Percentiles rank a stretch among this genome's conserved stretches.
These are phyloP conservation scores for Dendrobium chrysotoxum DNA, from an alignment of 106 monocot genomes.

Conservation along the genomic window DNA sequence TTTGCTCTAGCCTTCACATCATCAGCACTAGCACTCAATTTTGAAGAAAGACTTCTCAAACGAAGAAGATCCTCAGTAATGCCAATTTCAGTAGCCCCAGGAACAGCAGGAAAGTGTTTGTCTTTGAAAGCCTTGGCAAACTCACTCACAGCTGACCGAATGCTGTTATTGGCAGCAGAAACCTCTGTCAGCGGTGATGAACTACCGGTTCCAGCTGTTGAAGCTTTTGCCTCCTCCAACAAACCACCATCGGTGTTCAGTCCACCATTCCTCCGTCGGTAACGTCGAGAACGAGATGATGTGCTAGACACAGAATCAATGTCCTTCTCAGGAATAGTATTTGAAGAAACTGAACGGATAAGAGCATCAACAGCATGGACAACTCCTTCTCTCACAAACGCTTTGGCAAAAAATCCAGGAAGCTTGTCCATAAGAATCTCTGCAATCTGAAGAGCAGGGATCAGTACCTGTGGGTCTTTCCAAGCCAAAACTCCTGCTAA, in stretches of 20 bases:
- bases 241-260: constrained; percentile 35
- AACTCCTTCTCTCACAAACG: constrained; percentile 98
- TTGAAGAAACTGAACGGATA: constrained; percentile 49
- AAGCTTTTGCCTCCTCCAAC: constrained; percentile 58
- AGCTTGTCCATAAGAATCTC: constrained; percentile 95
- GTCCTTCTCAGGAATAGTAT: constrained; percentile 44
- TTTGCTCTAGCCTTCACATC: constrained; percentile 55
- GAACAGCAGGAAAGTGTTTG: constrained; percentile 71
- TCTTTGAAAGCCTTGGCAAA: constrained; percentile 84
- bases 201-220: constrained; percentile 24
- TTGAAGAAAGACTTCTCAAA: constrained; percentile 70
- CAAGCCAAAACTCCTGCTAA: constrained; percentile 94
- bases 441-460: constrained; percentile 90
- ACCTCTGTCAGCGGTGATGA: constrained; percentile 41
- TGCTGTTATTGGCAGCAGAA: constrained; percentile 49
- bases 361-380: constrained; percentile 92
- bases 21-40: constrained; percentile 56
- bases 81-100: constrained; percentile 62
- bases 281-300: constrained; percentile 80
- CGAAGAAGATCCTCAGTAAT: constrained; percentile 77
- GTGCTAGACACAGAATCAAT: constrained; percentile 32
- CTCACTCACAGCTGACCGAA: constrained; percentile 67
- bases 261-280: constrained; percentile 33
- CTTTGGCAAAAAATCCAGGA: constrained; percentile 78
- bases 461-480: constrained; percentile 96